Base-by-base conservation (phyloP, 352 stramenopile genomes). In the Globisporangium iwayamae region DNA sequence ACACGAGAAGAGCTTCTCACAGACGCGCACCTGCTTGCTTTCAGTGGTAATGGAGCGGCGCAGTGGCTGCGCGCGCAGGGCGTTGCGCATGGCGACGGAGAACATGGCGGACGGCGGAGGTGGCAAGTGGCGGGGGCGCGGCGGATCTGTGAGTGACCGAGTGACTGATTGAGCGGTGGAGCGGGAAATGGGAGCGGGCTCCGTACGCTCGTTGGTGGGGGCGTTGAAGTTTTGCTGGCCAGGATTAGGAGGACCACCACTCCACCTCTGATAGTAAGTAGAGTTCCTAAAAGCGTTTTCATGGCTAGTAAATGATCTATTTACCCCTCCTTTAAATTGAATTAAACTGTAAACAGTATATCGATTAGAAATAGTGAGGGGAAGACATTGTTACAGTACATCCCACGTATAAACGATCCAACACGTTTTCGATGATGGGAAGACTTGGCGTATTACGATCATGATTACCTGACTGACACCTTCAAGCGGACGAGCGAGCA, bases 11-110 rank as follows among this genome's bases (percentile, higher is more conserved):
- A 52, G 39, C 62, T 43, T 52, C 47, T 54, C 46, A 20, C 43
- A 34, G 8, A 34, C 63, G 38, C 63, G 38, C 14, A 78, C 71
- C 73, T 79, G 68, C 38, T 84, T 76, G 70, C 74, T 88, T 65
- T 91, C 78, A 22, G 68, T 74, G 22, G 79, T 85, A 62, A 80
- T 82, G 45, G 72, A 62, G 41, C 82, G 79, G 60, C 75, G 76
- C 43, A 63, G 57, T 41, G 63, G 63, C 45, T 59, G 63, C 36
- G 56, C 34, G 28, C 63, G 54, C 20, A 68, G 36, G 9, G 56
- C 63, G 56, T 32, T 58, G 46, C 63, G 63, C 61, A 62, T 67
- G 30, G 52, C 25, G 61, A 71, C 45, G 47, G 68, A 57, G 53
- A 66, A 69, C 69, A 79, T 75, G 52, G 39, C 53, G 41, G 16